Evolutionary conservation across 148 eudicot genomes (phyloP).

Genomic region (Rheum nobile): DNA sequence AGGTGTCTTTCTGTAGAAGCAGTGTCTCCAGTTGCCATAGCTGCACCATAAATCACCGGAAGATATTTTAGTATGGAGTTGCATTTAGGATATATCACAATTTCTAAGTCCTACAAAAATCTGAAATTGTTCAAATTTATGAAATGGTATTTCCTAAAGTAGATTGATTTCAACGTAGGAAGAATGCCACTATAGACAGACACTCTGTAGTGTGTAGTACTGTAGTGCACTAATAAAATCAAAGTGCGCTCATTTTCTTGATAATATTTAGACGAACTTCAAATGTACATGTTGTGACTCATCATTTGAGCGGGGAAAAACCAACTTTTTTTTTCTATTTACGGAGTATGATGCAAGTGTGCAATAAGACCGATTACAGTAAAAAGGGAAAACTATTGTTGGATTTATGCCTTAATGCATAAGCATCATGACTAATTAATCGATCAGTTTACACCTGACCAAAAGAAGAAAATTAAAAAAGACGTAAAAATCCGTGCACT

Average conservation of each 20-base stretch:
- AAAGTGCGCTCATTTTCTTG: background rate
- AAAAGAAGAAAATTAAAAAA: no score
- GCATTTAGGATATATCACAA: background rate
- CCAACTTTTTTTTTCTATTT: background rate
- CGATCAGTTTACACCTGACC: background rate
- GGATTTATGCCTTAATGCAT: background rate
- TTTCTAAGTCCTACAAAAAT: background rate
- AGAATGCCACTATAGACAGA: background rate
- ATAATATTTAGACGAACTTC: background rate
- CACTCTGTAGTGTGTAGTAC: background rate
- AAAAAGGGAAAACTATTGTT: background rate
- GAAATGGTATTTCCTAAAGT: background rate
- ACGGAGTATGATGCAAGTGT: background rate
- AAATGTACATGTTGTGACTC: background rate
- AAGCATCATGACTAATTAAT: background rate
- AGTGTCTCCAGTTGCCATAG: constrained; percentile 98
- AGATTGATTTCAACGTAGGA: background rate
- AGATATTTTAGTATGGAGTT: no score
- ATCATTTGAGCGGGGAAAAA: background rate
- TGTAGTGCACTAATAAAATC: background rate
- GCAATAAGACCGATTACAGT: background rate
- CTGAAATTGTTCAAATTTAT: background rate
- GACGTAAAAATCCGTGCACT: no score
- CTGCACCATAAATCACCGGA: background rate
- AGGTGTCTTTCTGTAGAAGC: constrained; percentile 81